Evolutionary conservation across 805 yeast species (phyloP).

Genomic region (Blastobotrys mokoenaii): DNA sequence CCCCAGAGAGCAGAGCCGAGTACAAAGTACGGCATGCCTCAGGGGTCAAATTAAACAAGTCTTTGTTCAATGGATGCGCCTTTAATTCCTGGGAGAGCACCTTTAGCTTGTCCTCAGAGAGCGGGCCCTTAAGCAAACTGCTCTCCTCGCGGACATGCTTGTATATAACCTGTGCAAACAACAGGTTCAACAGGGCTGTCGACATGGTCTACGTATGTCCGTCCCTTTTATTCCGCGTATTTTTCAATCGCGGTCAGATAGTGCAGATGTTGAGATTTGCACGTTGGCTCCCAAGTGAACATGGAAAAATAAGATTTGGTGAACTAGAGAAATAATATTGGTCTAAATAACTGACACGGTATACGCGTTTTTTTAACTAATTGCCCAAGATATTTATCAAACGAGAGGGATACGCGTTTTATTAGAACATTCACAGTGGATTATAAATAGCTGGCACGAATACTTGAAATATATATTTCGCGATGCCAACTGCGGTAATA

Average conservation of each 20-base stretch:
- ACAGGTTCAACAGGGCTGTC: conserved; percentile 19
- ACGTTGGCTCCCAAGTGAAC: neutral
- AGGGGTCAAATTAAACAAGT: conserved; percentile 15
- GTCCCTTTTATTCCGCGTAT: too few species aligned
- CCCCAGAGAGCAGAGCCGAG: conserved; percentile 17
- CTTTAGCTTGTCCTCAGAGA: conserved; percentile 10
- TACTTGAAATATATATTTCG: too few species aligned
- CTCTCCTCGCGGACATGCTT: conserved; percentile 11
- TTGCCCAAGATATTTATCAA: too few species aligned
- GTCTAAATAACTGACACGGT: too few species aligned
- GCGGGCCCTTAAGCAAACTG: too few species aligned
- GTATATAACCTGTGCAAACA: conserved; percentile 22
- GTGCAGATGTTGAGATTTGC: neutral
- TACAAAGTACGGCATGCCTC: conserved; percentile 19
- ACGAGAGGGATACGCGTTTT: too few species aligned
- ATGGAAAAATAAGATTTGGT: neutral
- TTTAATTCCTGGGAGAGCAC: conserved; percentile 14
- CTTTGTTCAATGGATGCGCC: conserved; percentile 18
- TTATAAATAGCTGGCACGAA: too few species aligned
- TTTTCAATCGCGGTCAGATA: neutral
- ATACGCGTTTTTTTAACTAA: too few species aligned
- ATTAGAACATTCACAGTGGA: too few species aligned
- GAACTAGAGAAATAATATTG: neutral
- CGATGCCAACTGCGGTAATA: conserved; percentile 2
- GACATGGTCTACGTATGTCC: conserved; percentile 11